Percentiles rank a stretch among this genome's conserved stretches.
These are phyloP conservation scores for Boletus rubescentipes DNA, from an alignment of 768 basidiomycete species.

Conservation along the genomic window DNA sequence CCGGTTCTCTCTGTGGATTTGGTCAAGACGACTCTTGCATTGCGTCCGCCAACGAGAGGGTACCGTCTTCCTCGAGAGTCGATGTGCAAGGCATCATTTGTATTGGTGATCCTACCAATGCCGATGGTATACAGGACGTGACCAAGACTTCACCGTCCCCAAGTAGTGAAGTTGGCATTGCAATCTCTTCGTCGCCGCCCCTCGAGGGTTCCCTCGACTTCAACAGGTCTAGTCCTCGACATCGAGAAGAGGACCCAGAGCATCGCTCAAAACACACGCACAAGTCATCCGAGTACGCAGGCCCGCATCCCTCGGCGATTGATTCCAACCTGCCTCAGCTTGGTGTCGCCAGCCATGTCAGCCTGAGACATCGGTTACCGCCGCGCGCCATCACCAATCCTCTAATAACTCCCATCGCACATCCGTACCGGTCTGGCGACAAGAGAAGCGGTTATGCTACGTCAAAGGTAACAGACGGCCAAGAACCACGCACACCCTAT, in stretches of 20 bases:
- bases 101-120: background rate
- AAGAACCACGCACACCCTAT: background rate
- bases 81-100: slow-evolving; percentile 26
- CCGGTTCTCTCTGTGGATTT: slow-evolving; percentile 30
- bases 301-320: slow-evolving; percentile 39
- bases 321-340: slow-evolving; percentile 19
- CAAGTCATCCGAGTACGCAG: slow-evolving; percentile 37
- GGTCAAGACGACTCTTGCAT: slow-evolving; percentile 22
- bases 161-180: slow-evolving; percentile 41
- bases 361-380: slow-evolving; percentile 37
- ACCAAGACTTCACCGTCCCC: slow-evolving; percentile 32
- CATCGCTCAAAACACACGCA: slow-evolving; percentile 18
- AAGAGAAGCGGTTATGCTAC: background rate
- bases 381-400: slow-evolving; percentile 28
- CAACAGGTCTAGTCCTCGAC: slow-evolving; percentile 1
- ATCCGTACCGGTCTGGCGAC: slow-evolving; percentile 23
- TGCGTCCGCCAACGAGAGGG: slow-evolving; percentile 24
- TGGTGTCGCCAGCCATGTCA: slow-evolving; percentile 28
- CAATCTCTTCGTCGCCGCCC: slow-evolving; percentile 39
- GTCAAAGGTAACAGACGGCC: background rate
- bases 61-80: slow-evolving; percentile 22
- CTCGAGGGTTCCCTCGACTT: slow-evolving; percentile 21
- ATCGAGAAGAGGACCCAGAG: background rate
- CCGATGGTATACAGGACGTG: background rate
- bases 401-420: slow-evolving; percentile 27